Percentiles rank a stretch among this genome's conserved stretches.
These are phyloP conservation scores for Kodamaea laetipori DNA, from an alignment of 805 yeast species.

Conservation along the genomic window DNA sequence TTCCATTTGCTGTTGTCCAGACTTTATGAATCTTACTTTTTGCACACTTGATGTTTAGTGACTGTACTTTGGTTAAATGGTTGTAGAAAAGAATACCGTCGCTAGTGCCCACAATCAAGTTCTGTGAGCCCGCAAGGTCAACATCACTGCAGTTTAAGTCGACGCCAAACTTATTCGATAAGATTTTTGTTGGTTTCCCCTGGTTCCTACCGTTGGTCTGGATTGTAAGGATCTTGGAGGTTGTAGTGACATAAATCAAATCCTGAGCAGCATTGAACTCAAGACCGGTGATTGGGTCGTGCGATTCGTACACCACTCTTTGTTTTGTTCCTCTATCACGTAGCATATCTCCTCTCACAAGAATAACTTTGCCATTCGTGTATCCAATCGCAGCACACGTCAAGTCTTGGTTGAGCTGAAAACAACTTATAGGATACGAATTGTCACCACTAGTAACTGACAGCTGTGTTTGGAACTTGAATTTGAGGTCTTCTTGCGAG, in stretches of 20 bases:
- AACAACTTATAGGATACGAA: constrained; percentile 74
- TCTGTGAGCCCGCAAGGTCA: constrained; percentile 39
- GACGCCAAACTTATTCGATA: constrained; percentile 51
- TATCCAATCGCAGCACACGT: constrained; percentile 75
- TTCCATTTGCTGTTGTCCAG: constrained; percentile 4
- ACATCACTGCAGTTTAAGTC: constrained; percentile 52
- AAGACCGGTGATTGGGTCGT: constrained; percentile 81
- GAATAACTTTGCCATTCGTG: constrained; percentile 78
- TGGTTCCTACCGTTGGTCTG: constrained; percentile 78
- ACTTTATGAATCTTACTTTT: constrained; percentile 55
- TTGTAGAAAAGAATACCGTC: constrained; percentile 68
- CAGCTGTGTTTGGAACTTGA: constrained; percentile 60
- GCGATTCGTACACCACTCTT: constrained; percentile 69
- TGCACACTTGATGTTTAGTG: constrained; percentile 57
- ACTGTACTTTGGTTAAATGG: constrained; percentile 52
- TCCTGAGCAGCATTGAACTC: constrained; percentile 56
- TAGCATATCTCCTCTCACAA: constrained; percentile 83
- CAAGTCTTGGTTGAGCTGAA: constrained; percentile 54
- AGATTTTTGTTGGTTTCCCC: constrained; percentile 54
- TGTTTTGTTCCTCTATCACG: constrained; percentile 92
- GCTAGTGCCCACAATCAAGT: constrained; percentile 64
- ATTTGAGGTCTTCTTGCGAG: constrained; percentile 21
- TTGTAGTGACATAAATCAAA: constrained; percentile 68
- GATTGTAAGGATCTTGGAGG: constrained; percentile 68
- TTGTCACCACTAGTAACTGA: constrained; percentile 70